phyloP scores from a whole-genome alignment of 169 alveolate species.

The Cystoisospora suis region DNA sequence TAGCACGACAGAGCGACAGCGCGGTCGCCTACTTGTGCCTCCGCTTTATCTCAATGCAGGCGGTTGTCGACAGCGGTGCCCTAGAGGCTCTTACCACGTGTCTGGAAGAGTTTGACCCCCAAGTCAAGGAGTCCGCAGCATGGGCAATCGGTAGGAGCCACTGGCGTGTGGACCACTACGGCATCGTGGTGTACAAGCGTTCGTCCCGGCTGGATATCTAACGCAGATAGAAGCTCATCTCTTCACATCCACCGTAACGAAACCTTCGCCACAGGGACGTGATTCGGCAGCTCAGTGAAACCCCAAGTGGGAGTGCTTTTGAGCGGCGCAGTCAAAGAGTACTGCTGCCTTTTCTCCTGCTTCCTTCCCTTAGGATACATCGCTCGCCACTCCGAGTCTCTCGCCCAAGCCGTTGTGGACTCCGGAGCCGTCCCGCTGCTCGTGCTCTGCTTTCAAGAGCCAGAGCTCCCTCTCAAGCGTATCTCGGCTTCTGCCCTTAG shows the following conservation, averaged over 20 bases:
- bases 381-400: slow-evolving; percentile 89
- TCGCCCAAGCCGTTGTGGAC: slow-evolving; percentile 92
- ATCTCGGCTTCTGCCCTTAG: slow-evolving; percentile 89
- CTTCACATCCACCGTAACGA: no score
- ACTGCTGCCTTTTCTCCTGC: not conserved
- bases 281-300: no score
- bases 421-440: slow-evolving; percentile 94
- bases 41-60: slow-evolving; percentile 67
- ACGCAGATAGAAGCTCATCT: no score
- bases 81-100: slow-evolving; percentile 90
- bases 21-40: no score
- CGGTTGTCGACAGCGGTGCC: slow-evolving; percentile 92
- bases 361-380: slow-evolving; percentile 80
- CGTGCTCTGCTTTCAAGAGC: slow-evolving; percentile 91
- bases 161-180: slow-evolving; percentile 48
- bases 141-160: slow-evolving; percentile 74
- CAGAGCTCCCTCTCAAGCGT: slow-evolving; percentile 83
- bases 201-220: no score
- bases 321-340: no score
- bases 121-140: slow-evolving; percentile 93
- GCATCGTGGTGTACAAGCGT: no score
- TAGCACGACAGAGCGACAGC: no score
- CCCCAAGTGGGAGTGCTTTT: no score
- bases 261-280: no score
- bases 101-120: slow-evolving; percentile 94